phyloP scores from a whole-genome alignment of 2,329 filamentous ascomycete genomes.

The Ophiosphaerella narmari region DNA sequence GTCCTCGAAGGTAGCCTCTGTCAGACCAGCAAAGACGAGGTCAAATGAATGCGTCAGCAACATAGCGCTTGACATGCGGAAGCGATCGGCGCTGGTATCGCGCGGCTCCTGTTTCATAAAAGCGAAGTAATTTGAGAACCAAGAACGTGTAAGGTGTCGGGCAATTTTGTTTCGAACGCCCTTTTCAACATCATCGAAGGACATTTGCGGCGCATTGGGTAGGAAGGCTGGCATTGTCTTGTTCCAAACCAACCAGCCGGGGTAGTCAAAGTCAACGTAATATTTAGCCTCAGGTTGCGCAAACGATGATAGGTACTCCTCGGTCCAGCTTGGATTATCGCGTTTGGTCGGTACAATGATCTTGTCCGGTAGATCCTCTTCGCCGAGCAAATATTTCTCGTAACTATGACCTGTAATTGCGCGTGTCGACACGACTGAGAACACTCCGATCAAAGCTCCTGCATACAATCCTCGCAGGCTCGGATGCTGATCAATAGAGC shows the following conservation, averaged over 20 bases:
- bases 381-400: slow-evolving; percentile 80
- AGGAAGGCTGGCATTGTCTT: slow-evolving; percentile 82
- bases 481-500: slow-evolving; percentile 89
- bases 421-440: slow-evolving; percentile 85
- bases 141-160: slow-evolving; percentile 75
- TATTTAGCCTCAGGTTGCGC: slow-evolving; percentile 78
- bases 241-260: slow-evolving; percentile 96
- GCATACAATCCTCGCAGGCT: slow-evolving; percentile 80
- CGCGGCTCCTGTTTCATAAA: slow-evolving; percentile 96
- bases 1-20: slow-evolving; percentile 80
- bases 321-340: slow-evolving; percentile 77
- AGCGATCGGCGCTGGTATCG: slow-evolving; percentile 79
- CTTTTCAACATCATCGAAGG: slow-evolving; percentile 82
- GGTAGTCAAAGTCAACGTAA: slow-evolving; percentile 88
- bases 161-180: slow-evolving; percentile 79
- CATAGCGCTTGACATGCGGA: slow-evolving; percentile 85
- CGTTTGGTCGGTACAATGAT: slow-evolving; percentile 70
- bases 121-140: slow-evolving; percentile 86
- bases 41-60: slow-evolving; percentile 90
- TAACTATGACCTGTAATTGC: slow-evolving; percentile 86
- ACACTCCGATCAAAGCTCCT: slow-evolving; percentile 74
- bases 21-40: slow-evolving; percentile 79
- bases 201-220: slow-evolving; percentile 69
- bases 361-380: slow-evolving; percentile 77
- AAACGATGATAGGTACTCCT: slow-evolving; percentile 78